phyloP scores from a whole-genome alignment of 768 basidiomycete species.

The Lentinula detonsa region DNA sequence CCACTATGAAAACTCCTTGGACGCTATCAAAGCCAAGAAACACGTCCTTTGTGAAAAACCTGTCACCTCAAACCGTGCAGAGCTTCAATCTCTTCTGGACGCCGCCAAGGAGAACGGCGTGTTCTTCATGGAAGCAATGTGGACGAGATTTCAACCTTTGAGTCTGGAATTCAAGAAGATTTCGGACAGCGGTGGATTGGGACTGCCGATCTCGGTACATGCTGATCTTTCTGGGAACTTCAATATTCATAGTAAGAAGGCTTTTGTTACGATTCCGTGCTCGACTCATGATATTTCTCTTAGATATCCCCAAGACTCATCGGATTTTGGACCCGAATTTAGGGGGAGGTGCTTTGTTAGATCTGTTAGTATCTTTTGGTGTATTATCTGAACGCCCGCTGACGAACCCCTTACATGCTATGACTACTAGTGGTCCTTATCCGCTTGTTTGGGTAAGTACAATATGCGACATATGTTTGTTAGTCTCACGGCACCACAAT shows the following conservation, averaged over 20 bases:
- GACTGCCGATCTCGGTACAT: constrained; percentile 58
- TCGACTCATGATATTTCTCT: constrained; percentile 17
- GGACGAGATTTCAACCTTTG: constrained; percentile 81
- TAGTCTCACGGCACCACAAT: neutral
- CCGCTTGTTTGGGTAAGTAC: constrained; percentile 67
- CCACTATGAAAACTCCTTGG: constrained; percentile 74
- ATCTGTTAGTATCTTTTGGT: constrained; percentile 49
- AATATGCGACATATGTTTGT: neutral
- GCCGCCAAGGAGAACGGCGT: constrained; percentile 74
- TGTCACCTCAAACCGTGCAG: constrained; percentile 70
- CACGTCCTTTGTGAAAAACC: constrained; percentile 90
- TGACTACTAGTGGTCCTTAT: constrained; percentile 74
- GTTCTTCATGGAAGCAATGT: constrained; percentile 91
- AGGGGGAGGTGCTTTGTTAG: constrained; percentile 80
- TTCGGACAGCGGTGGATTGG: constrained; percentile 57
- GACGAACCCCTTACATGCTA: neutral
- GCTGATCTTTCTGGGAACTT: constrained; percentile 78
- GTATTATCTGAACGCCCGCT: constrained; percentile 16
- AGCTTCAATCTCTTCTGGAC: constrained; percentile 65
- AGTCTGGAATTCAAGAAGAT: constrained; percentile 57
- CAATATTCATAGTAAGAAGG: constrained; percentile 50
- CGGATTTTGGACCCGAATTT: constrained; percentile 74
- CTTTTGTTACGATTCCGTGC: neutral
- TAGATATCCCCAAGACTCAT: constrained; percentile 50
- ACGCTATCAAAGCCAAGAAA: constrained; percentile 73